Evolutionary conservation across 495 filamentous ascomycete species (phyloP), one percentile per base, ranked within the genome.

Genomic region (Lepidopterella palustris): DNA sequence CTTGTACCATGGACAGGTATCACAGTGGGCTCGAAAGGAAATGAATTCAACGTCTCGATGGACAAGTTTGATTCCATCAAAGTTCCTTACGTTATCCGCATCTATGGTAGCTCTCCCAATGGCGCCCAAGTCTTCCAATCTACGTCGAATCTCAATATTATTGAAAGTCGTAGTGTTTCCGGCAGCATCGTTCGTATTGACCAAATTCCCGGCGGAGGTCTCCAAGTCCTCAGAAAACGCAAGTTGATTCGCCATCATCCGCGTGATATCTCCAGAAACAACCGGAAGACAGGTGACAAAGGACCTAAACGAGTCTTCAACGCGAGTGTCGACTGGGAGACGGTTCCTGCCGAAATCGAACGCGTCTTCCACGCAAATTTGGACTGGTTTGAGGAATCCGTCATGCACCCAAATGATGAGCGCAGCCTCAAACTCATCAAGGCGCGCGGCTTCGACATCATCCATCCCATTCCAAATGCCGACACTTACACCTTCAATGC

Each of bases 181-280:
- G 81, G 84, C 23, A 87, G 83, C 61, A 74, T 80, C 15, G 82
- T 83, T 11, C 82, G 82, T 61, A 74, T 88, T 20, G 86, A 89
- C 64, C 78, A 80, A 62, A 69, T 86, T 1, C 76, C 79, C 55
- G 83, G 84, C 25, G 83, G n/a, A n/a, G n/a, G 79, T 0, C 61
- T 87, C 3, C 66, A 75, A 11, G 75, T 81, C 28, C 65, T 70
- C n/a, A 66, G 59, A n/a, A n/a, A n/a, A 23, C 45, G 54, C 20
- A 64, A 60, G 1, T 74, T 79, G 8, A 13, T 0, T 25, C 11
- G n/a, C 25, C 59, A 65, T 71, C 0, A n/a, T n/a, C n/a, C 80
- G n/a, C n/a, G n/a, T n/a, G n/a, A n/a, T n/a, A n/a, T n/a, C n/a
- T n/a, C n/a, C n/a, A n/a, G n/a, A n/a, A n/a, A n/a, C n/a, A n/a